Conservation (phyloP, 1,139 yeast species). For the Yamadazyma siamensis region DNA sequence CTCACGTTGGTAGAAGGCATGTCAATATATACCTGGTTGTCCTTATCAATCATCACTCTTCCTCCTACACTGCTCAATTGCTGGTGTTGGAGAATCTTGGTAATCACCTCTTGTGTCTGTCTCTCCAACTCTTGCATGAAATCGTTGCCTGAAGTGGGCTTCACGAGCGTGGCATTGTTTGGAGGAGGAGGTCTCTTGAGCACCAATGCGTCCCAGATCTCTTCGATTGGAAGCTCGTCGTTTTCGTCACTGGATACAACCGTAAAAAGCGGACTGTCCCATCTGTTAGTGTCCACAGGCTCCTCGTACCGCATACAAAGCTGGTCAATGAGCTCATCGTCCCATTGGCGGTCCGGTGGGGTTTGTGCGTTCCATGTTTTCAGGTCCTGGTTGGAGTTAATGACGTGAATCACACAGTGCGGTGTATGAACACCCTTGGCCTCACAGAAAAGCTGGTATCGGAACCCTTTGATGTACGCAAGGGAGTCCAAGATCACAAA, state of each 20-base stretch:
- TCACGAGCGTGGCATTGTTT: constrained; percentile 71
- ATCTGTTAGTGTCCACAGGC: constrained; percentile 79
- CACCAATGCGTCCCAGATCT: constrained; percentile 70
- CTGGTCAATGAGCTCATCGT: constrained; percentile 60
- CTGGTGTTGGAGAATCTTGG: constrained; percentile 58
- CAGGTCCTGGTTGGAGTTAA: constrained; percentile 63
- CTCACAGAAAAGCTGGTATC: constrained; percentile 92
- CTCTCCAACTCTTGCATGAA: constrained; percentile 78
- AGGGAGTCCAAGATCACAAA: constrained; percentile 83
- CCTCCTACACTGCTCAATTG: constrained; percentile 56
- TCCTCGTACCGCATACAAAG: constrained; percentile 88
- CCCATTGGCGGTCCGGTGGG: constrained; percentile 50
- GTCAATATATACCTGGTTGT: constrained; percentile 41
- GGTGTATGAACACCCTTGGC: constrained; percentile 83
- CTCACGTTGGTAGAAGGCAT: constrained; percentile 66
- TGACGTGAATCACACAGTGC: constrained; percentile 77
- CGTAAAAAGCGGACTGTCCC: constrained; percentile 93
- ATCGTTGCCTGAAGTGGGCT: constrained; percentile 69
- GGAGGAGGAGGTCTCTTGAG: constrained; percentile 64
- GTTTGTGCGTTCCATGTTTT: constrained; percentile 52
- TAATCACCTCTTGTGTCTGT: constrained; percentile 62
- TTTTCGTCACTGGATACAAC: constrained; percentile 56
- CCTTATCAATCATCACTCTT: constrained; percentile 37
- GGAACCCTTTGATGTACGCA: constrained; percentile 90
- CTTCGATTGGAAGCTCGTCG: constrained; percentile 55